Conservation (phyloP, 768 basidiomycete genomes). For the Saitozyma sp. region DNA sequence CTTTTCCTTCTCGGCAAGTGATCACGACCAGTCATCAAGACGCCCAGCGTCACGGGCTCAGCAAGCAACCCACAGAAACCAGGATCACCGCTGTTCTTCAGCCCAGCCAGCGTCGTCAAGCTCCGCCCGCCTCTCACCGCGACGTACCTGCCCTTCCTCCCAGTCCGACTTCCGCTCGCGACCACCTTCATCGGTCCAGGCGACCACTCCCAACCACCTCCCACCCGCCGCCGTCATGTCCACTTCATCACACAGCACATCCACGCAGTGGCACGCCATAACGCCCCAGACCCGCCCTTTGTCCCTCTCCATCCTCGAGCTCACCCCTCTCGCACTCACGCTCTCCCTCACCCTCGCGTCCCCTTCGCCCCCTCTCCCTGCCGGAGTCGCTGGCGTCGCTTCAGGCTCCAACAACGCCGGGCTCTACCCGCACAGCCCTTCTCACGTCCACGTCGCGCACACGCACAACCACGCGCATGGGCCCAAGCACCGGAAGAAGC, state of each 20-base stretch:
- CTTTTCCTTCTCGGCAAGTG: too few relatives aligned
- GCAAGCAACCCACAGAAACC: too few relatives aligned
- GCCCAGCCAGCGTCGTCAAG: too few relatives aligned
- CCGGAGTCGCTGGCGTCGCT: neutral
- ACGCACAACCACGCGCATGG: constrained; percentile 10
- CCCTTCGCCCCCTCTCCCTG: constrained; percentile 1
- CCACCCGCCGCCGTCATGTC: neutral
- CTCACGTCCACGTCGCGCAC: constrained; percentile 12
- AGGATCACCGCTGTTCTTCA: too few relatives aligned
- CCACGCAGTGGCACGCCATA: constrained; percentile 46
- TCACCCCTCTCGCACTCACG: constrained; percentile 50
- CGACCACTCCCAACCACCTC: neutral
- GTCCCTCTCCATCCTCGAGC: constrained; percentile 48
- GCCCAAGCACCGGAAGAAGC: constrained; percentile 14
- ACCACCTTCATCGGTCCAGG: neutral
- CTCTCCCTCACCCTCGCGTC: constrained; percentile 47
- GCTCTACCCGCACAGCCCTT: neutral
- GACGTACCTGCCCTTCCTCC: neutral
- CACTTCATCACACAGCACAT: neutral
- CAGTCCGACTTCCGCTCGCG: neutral
- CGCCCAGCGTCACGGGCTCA: too few relatives aligned
- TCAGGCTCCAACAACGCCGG: constrained; percentile 6
- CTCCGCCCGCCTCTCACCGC: too few relatives aligned
- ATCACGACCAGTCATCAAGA: too few relatives aligned
- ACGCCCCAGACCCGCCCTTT: constrained; percentile 48